Percentiles rank a stretch among this genome's conserved stretches.
phyloP scores from a whole-genome alignment of 2,329 filamentous ascomycete genomes.

The Lomentospora prolificans region DNA sequence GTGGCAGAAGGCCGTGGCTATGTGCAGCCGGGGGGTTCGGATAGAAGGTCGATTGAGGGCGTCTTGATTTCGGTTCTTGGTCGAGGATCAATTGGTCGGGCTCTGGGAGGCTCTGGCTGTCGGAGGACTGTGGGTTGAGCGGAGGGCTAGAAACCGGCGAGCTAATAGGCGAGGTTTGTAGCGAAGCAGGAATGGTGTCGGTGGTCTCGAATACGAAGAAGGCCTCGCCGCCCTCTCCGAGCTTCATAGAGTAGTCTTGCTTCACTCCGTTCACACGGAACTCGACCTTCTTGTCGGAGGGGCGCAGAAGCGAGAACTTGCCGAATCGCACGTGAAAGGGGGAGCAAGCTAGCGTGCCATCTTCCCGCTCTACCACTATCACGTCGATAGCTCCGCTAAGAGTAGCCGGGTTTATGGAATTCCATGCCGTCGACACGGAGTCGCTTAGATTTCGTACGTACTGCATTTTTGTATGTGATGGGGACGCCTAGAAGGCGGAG shows the following conservation, averaged over 20 bases:
- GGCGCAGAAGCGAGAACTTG: conserved; percentile 91
- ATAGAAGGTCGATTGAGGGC: conserved; percentile 27
- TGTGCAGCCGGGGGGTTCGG: conserved; percentile 8
- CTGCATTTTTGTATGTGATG: conserved; percentile 57
- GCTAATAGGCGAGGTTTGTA: conserved; percentile 90
- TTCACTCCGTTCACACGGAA: conserved; percentile 89
- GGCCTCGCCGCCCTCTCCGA: conserved; percentile 92
- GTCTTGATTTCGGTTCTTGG: conserved; percentile 32
- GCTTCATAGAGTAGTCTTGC: conserved; percentile 94
- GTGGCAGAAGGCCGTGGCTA: background rate
- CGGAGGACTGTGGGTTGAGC: conserved; percentile 29
- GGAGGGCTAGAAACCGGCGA: conserved; percentile 81
- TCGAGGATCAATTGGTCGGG: conserved; percentile 63
- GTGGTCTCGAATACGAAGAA: conserved; percentile 98
- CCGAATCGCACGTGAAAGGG: conserved; percentile 98
- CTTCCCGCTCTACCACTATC: conserved; percentile 93
- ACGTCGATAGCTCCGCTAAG: conserved; percentile 97
- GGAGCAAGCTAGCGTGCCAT: conserved; percentile 81
- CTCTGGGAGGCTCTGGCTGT: conserved; percentile 41
- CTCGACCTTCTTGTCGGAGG: conserved; percentile 97
- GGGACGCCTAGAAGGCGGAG: background rate
- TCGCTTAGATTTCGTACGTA: conserved; percentile 95
- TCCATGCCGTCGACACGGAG: conserved; percentile 97
- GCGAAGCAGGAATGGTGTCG: conserved; percentile 78
- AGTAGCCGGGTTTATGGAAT: conserved; percentile 96